phyloP scores from a whole-genome alignment of 2,329 filamentous ascomycete genomes.

The Penicillium frequentans region DNA sequence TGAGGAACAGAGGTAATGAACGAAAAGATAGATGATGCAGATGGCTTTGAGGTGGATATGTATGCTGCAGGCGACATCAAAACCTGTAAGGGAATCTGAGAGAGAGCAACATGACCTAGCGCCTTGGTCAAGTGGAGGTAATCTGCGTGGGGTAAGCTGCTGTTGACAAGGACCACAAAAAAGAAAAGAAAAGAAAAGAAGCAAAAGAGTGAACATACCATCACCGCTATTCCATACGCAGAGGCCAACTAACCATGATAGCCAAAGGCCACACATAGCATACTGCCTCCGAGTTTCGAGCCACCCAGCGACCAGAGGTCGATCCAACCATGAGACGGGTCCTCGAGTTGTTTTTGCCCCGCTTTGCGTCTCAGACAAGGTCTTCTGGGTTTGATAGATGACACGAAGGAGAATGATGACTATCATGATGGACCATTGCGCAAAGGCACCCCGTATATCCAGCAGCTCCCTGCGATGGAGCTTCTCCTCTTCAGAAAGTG shows the following conservation, averaged over 20 bases:
- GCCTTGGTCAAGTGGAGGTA: slow-evolving; percentile 65
- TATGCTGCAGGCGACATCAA: slow-evolving; percentile 49
- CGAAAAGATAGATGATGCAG: slow-evolving; percentile 50
- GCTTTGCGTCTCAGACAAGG: slow-evolving; percentile 3
- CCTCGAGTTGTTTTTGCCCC: slow-evolving; percentile 5
- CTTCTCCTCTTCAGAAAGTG: slow-evolving; percentile 51
- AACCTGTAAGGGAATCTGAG: slow-evolving; percentile 61
- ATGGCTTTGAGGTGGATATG: slow-evolving; percentile 46
- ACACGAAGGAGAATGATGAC: slow-evolving; percentile 43
- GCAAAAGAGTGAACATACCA: slow-evolving; percentile 41
- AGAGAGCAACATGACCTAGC: slow-evolving; percentile 59
- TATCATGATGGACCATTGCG: slow-evolving; percentile 55
- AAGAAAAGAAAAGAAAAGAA: not conserved
- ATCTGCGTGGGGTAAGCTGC: slow-evolving; percentile 43
- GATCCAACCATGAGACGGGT: slow-evolving; percentile 45
- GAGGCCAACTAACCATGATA: slow-evolving; percentile 53
- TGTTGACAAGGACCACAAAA: not conserved
- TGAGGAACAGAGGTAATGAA: slow-evolving; percentile 56
- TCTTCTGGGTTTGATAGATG: slow-evolving; percentile 23
- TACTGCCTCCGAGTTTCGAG: slow-evolving; percentile 54
- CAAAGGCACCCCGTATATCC: slow-evolving; percentile 56
- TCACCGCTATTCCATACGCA: slow-evolving; percentile 53
- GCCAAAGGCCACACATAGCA: slow-evolving; percentile 50
- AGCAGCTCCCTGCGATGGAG: slow-evolving; percentile 53
- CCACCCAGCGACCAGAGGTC: slow-evolving; percentile 44